Evolutionary conservation across 1,139 yeast species (phyloP), one percentile per base, ranked within the genome.

Genomic region (Nakaseomyces delphensis): DNA sequence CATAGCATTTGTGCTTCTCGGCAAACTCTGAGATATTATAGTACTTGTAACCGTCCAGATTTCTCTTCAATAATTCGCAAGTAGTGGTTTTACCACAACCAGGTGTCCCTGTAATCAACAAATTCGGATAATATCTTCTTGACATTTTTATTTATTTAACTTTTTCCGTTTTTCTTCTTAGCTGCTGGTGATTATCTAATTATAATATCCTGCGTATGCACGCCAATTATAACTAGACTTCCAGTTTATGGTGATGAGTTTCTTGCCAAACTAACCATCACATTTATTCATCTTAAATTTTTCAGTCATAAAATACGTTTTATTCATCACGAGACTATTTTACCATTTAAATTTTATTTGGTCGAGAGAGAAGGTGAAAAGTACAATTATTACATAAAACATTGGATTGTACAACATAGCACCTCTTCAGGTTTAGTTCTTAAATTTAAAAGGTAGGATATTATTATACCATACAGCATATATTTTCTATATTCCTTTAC

Each of bases 51-150:
- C 64, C 66, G 6, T 70, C 65, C 23, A 79, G 60, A 45, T 71
- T 73, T 37, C 74, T 68, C 6, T 71, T 76, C 45, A 89, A 67
- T 44, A 72, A 68, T 54, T 76, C 79, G 3, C 91, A 77, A 55
- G 89, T 96, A 15, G 91, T 79, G 1, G 96, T 76, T 59, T 91
- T 91, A 11, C 99, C 99, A 54, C 96, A 86, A 0, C 98, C 97
- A 11, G 98, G 98, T 1, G 98, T 93, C 3, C 98, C 98, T 5
- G 97, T 91, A 41, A 91, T 74, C 32, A 93, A 76, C 37, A 91
- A 79, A 61, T 93, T 93, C 10, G 96, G 96, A 31, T 46, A 41
- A 15, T 45, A 49, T 46, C 65, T 55, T 35, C 53, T 53, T 31
- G 35, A 31, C 35, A 31, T 31, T 6, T 9, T 31, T 18, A 8